Evolutionary conservation across 768 basidiomycete genomes (phyloP).

Genomic region (Arthromyces matolae): DNA sequence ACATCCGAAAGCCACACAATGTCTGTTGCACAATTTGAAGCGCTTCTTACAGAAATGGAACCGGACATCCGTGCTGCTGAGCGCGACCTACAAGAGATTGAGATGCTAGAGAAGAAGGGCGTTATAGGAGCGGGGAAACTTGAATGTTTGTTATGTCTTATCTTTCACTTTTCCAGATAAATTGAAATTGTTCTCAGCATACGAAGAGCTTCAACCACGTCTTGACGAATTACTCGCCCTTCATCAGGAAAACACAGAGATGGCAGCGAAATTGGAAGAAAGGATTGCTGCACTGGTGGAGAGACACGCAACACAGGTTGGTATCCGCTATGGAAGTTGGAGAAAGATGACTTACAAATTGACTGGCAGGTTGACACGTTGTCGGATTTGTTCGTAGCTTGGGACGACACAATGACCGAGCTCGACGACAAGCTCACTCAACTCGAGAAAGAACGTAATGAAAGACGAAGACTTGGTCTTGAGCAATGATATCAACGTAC

Average conservation of each 20-base stretch:
- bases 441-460: slow-evolving; percentile 59
- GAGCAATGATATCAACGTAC: slow-evolving; percentile 25
- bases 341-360: neutral
- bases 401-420: slow-evolving; percentile 75
- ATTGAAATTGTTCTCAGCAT: slow-evolving; percentile 19
- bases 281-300: slow-evolving; percentile 65
- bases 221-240: slow-evolving; percentile 53
- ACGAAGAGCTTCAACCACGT: slow-evolving; percentile 66
- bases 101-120: slow-evolving; percentile 63
- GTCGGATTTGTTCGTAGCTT: slow-evolving; percentile 80
- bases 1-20: slow-evolving; percentile 53
- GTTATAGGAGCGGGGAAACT: slow-evolving; percentile 72
- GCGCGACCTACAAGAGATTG: slow-evolving; percentile 77
- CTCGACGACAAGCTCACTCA: slow-evolving; percentile 56
- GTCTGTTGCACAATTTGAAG: slow-evolving; percentile 65
- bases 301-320: slow-evolving; percentile 65
- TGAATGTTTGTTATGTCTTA: slow-evolving; percentile 41
- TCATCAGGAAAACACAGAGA: slow-evolving; percentile 55
- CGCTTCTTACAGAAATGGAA: slow-evolving; percentile 75
- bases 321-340: slow-evolving; percentile 18
- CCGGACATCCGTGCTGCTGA: slow-evolving; percentile 81
- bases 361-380: slow-evolving; percentile 66
- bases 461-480: slow-evolving; percentile 59
- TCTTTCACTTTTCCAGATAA: neutral
- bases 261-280: slow-evolving; percentile 59